Evolutionary conservation across 1,284 basidiomycete species (phyloP), one percentile per base, ranked within the genome.

Genomic region (Clitocybe nebularis): DNA sequence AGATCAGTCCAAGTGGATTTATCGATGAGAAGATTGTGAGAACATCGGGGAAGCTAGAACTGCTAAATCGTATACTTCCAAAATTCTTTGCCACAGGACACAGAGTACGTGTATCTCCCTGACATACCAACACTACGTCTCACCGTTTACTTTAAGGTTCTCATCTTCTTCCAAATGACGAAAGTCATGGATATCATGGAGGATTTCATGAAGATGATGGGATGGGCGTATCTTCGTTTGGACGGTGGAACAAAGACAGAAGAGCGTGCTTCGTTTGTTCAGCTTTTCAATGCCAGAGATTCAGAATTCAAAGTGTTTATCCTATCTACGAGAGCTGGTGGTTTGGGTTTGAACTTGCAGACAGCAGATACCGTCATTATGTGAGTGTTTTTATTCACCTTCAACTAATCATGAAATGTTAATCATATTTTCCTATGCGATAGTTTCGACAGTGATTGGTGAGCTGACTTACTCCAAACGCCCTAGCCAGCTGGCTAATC

Each of bases 121-220:
- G 33, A 20, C 10, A 14, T 39, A 25, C 9, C 11, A 22, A 32
- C 22, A 20, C 11, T 22, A 28, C 21, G 45, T 28, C 16, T 37
- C 33, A 53, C 22, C 25, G 21, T 5, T 28, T 3, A 41, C 41
- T 14, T 40, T 1, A 46, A 89, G 84, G 94, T 97, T 21, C 81
- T 99, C 48, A 97, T 99, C 61, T 98, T 98, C 81, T 98, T 98
- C 85, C 95, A 99, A 68, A 98, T 98, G 95, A 98, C 95, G 5
- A 83, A 93, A 57, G 93, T 98, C 61, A 98, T 99, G 95, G 93
- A 97, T 55, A 97, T 99, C 63, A 95, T 99, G 81, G 93, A 96
- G 61, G 96, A 99, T 62, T 99, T 97, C 62, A 72, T 98, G 61
- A 89, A 90, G 60, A 89, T 87, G 74, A 84, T 89, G 70, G 80